Evolutionary conservation across 441 rosid genomes (phyloP).

Genomic region (Populus hybrid): DNA sequence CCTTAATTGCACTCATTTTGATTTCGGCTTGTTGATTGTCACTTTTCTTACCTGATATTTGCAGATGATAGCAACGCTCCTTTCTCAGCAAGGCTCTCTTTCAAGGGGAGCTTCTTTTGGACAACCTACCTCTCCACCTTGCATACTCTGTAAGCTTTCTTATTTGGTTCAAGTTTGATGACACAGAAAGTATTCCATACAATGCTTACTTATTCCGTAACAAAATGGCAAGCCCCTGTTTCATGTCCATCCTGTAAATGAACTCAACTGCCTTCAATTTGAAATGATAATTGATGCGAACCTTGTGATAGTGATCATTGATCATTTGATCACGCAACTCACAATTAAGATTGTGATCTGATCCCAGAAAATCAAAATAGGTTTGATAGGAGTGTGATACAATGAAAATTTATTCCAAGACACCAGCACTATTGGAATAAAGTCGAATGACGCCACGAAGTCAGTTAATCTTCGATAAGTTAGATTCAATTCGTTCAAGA

Average conservation of each 20-base stretch:
- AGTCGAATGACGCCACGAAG: too few species aligned
- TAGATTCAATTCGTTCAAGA: too few species aligned
- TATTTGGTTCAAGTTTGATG: background rate
- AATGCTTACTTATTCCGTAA: background rate
- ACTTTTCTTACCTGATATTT: slow-evolving; percentile 8
- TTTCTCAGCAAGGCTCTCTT: slow-evolving; percentile 57
- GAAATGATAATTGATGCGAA: too few species aligned
- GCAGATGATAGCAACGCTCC: slow-evolving; percentile 34
- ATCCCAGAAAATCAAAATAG: too few species aligned
- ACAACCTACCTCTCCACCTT: slow-evolving; percentile 43
- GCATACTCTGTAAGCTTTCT: slow-evolving; percentile 61
- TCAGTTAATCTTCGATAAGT: too few species aligned
- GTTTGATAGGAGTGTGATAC: too few species aligned
- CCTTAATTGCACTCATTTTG: background rate
- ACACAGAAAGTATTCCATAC: background rate
- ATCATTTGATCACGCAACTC: too few species aligned
- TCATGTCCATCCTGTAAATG: background rate
- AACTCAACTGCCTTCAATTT: background rate
- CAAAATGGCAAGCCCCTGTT: background rate
- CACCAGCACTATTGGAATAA: too few species aligned
- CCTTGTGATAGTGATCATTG: too few species aligned
- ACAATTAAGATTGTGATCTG: too few species aligned
- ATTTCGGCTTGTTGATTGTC: background rate
- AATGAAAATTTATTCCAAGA: too few species aligned
- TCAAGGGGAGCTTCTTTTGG: slow-evolving; percentile 45